Evolutionary conservation across 768 basidiomycete genomes (phyloP).

Genomic region (Collybia sp.): DNA sequence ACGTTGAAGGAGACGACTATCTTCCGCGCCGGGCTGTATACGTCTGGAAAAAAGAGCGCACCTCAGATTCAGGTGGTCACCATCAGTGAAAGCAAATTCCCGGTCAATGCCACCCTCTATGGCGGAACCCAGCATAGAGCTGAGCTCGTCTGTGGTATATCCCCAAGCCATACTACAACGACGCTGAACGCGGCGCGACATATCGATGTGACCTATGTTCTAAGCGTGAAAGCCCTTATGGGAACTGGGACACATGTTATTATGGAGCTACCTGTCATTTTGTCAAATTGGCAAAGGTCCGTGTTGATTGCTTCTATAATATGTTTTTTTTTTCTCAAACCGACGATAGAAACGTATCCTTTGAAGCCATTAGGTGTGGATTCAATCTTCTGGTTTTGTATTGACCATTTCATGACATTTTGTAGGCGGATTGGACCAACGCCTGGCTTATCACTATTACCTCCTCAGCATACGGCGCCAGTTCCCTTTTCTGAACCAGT

Average conservation of each 20-base stretch:
- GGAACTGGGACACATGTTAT: conserved; percentile 59
- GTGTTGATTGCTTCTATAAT: conserved; percentile 16
- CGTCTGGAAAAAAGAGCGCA: conserved; percentile 45
- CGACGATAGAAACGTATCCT: conserved; percentile 55
- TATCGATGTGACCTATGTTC: conserved; percentile 80
- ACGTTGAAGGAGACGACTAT: conserved; percentile 73
- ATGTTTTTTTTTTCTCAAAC: conserved; percentile 2
- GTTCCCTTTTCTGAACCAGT: conserved; percentile 6
- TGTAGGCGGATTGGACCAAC: conserved; percentile 44
- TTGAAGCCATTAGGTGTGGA: conserved; percentile 55
- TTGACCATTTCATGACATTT: conserved; percentile 5
- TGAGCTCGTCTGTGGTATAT: conserved; percentile 69
- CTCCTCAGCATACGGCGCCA: conserved; percentile 16
- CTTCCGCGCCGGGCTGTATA: conserved; percentile 59
- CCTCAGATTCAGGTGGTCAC: conserved; percentile 50
- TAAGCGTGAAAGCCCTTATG: conserved; percentile 74
- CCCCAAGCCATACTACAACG: conserved; percentile 71
- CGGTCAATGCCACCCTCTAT: conserved; percentile 69
- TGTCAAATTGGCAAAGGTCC: conserved; percentile 85
- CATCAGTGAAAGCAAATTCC: conserved; percentile 68
- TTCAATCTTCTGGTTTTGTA: conserved; percentile 18
- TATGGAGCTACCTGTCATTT: conserved; percentile 74
- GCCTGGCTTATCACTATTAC: conserved; percentile 39
- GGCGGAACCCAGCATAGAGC: conserved; percentile 67
- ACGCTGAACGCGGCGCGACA: conserved; percentile 79